Evolutionary conservation across 805 yeast species (phyloP).

Genomic region (Teunomyces panamensis): DNA sequence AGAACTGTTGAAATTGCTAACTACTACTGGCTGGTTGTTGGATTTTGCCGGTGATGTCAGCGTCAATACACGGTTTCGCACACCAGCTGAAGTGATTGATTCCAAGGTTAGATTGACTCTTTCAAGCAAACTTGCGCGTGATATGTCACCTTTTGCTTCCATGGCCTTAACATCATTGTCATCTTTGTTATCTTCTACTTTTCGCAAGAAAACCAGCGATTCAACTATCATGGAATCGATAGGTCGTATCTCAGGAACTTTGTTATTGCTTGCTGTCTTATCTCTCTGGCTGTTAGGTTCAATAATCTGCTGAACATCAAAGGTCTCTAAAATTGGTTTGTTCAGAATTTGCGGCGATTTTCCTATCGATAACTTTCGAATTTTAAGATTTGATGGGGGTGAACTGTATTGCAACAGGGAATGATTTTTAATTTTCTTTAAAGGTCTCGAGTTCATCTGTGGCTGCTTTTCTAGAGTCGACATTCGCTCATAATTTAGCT

Average conservation of each 20-base stretch:
- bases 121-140: slow-evolving; percentile 11
- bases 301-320: background rate
- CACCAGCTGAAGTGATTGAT: slow-evolving; percentile 5
- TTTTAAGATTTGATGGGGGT: slow-evolving; percentile 21
- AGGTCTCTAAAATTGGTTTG: background rate
- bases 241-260: background rate
- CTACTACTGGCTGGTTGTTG: background rate
- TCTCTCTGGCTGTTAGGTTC: background rate
- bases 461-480: background rate
- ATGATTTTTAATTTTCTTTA: background rate
- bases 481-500: background rate
- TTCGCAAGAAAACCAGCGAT: background rate
- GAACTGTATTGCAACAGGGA: slow-evolving; percentile 7
- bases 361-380: slow-evolving; percentile 10
- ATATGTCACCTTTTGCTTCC: slow-evolving; percentile 7
- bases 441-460: background rate
- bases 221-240: background rate
- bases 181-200: slow-evolving; percentile 3
- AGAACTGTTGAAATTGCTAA: background rate
- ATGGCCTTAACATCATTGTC: slow-evolving; percentile 8
- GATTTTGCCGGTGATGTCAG: background rate
- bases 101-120: slow-evolving; percentile 12
- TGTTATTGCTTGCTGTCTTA: too few species aligned
- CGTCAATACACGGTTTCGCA: background rate
- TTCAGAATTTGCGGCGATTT: background rate